These are phyloP conservation scores for Chondrostereum purpureum DNA, from an alignment of 1,284 basidiomycete genomes.

Conservation along the genomic window DNA sequence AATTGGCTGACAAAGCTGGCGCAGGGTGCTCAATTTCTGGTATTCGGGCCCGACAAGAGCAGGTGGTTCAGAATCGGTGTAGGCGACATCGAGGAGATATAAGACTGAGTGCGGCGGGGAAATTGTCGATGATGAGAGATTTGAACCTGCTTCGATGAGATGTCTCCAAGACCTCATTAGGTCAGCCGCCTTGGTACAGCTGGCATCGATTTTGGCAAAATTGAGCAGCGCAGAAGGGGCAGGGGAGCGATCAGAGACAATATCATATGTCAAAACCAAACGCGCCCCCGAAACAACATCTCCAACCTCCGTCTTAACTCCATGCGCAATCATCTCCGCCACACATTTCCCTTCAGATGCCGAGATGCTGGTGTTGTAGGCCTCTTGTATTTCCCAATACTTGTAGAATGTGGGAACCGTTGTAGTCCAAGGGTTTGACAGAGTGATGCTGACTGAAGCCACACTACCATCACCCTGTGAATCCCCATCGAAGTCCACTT, in stretches of 20 bases:
- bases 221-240: neutral
- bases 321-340: neutral
- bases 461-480: neutral
- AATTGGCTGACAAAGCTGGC: neutral
- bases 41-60: neutral
- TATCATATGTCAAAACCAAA: neutral
- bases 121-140: too few species aligned
- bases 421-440: neutral
- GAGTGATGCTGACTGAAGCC: neutral
- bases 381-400: neutral
- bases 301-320: neutral
- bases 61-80: neutral
- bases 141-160: too few species aligned
- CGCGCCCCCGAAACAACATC: neutral
- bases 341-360: neutral
- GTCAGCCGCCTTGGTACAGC: neutral
- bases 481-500: neutral
- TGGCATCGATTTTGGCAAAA: neutral
- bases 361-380: neutral
- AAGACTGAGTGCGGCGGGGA: too few species aligned
- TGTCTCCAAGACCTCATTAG: too few species aligned
- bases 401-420: neutral
- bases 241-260: neutral
- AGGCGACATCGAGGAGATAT: neutral
- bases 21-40: neutral